These are phyloP conservation scores for Pestalotiopsis sp. DNA, from an alignment of 2,329 filamentous ascomycete genomes.

Conservation along the genomic window DNA sequence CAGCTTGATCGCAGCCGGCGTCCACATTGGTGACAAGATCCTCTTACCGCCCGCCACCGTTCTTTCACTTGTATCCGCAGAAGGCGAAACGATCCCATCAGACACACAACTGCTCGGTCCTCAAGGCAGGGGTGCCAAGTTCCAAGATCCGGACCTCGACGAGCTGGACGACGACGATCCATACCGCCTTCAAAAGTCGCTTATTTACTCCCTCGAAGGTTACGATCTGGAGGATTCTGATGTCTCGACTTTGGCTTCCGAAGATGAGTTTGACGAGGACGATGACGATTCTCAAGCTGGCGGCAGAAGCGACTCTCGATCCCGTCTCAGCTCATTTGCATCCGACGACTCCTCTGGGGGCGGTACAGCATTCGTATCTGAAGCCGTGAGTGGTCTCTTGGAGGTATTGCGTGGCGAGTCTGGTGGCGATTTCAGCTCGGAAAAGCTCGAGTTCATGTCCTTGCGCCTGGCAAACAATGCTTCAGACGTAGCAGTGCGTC, in stretches of 20 bases:
- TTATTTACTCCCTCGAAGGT: conserved; percentile 55
- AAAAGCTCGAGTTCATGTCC: conserved; percentile 88
- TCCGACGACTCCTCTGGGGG: conserved; percentile 68
- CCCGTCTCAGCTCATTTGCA: conserved; percentile 70
- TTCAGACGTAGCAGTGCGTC: conserved; percentile 84
- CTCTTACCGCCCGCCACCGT: conserved; percentile 40
- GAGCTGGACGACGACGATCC: conserved; percentile 54
- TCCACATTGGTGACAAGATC: conserved; percentile 66
- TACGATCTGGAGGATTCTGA: conserved; percentile 57
- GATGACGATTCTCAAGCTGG: conserved; percentile 62
- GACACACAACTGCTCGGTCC: conserved; percentile 51
- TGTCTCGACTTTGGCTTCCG: conserved; percentile 63
- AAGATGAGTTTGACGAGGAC: conserved; percentile 66
- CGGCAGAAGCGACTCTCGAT: conserved; percentile 61
- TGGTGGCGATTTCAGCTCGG: conserved; percentile 75
- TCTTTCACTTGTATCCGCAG: conserved; percentile 38
- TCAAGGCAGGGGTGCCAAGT: conserved; percentile 51
- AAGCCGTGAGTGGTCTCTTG: conserved; percentile 83
- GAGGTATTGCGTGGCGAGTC: conserved; percentile 75
- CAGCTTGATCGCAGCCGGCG: conserved; percentile 77
- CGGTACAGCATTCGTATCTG: conserved; percentile 72
- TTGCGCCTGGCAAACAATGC: conserved; percentile 91
- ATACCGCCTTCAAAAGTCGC: conserved; percentile 52
- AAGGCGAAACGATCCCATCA: conserved; percentile 38
- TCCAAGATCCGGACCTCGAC: conserved; percentile 47